Percentiles rank a stretch among this genome's conserved stretches.
Conservation (phyloP, 345 rosid genomes). For the Salix brachista region DNA sequence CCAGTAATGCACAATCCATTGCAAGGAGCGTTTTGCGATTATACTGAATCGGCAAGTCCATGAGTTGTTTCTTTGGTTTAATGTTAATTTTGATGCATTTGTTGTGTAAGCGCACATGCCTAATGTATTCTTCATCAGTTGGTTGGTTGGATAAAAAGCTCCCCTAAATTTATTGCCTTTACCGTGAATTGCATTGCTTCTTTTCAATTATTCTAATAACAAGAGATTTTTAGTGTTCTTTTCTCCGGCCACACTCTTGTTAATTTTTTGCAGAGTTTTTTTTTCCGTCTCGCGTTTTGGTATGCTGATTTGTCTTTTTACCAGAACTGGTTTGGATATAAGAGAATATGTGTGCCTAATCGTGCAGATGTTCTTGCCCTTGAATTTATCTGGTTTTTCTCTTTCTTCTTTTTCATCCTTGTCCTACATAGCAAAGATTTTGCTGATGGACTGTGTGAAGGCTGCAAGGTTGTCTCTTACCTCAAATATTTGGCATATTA, state of each 20-base stretch:
- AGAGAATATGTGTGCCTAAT: conserved; percentile 6
- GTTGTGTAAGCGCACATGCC: conserved; percentile 51
- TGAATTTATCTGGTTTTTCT: conserved; percentile 10
- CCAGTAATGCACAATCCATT: conserved; percentile 60
- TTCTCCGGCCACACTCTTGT: background rate
- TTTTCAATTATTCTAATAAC: conserved; percentile 40
- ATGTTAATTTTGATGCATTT: conserved; percentile 48
- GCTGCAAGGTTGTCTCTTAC: conserved; percentile 18
- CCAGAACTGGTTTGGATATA: conserved; percentile 21
- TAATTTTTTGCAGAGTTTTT: background rate
- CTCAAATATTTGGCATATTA: conserved; percentile 20
- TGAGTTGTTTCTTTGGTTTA: conserved; percentile 37
- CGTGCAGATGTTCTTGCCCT: conserved; percentile 5
- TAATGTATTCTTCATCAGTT: conserved; percentile 40
- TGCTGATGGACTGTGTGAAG: conserved; percentile 17
- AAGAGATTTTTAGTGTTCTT: conserved; percentile 23
- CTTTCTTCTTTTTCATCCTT: conserved; percentile 3
- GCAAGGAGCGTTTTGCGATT: conserved; percentile 69
- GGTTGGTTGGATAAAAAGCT: conserved; percentile 34
- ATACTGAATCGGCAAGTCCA: conserved; percentile 48
- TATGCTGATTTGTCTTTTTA: conserved; percentile 9
- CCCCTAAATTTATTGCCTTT: conserved; percentile 42
- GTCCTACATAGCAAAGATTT: conserved; percentile 15
- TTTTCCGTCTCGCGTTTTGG: background rate
- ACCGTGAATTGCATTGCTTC: conserved; percentile 36